Conservation (phyloP, 495 filamentous ascomycete genomes). For the Durotheca rogersii region DNA sequence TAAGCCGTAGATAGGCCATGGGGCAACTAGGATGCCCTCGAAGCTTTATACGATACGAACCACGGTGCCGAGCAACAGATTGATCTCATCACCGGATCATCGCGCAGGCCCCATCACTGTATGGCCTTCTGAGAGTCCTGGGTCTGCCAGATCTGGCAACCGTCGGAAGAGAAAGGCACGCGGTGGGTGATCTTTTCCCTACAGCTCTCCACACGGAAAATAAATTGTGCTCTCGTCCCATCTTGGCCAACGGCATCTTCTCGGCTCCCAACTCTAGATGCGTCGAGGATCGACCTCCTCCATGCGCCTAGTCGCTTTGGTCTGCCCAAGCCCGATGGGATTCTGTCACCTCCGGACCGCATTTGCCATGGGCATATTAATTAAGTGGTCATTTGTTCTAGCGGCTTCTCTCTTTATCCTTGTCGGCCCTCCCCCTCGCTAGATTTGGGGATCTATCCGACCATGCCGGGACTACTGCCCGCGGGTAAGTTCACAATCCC, state of each 20-base stretch:
- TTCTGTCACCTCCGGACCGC: no score
- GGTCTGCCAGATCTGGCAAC: slow-evolving; percentile 30
- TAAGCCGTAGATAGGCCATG: background rate
- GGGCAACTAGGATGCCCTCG: background rate
- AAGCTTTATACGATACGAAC: slow-evolving; percentile 17
- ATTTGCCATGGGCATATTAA: no score
- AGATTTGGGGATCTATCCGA: no score
- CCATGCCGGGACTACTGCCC: no score
- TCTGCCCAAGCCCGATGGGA: no score
- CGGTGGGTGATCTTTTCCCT: slow-evolving; percentile 9
- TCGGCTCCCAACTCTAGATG: slow-evolving; percentile 63
- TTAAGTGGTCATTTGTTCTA: no score
- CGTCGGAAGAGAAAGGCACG: slow-evolving; percentile 27
- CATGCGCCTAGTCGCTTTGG: no score
- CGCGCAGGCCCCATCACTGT: background rate
- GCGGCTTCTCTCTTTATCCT: no score
- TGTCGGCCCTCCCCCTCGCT: no score
- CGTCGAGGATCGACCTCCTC: slow-evolving; percentile 42
- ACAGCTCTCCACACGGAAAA: slow-evolving; percentile 19
- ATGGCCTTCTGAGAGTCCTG: slow-evolving; percentile 1
- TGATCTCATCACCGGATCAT: no score
- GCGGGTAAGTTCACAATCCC: no score
- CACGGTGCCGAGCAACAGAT: no score
- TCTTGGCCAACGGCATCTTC: slow-evolving; percentile 75
- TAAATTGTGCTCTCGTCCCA: slow-evolving; percentile 29